Evolutionary conservation across 106 monocot genomes (phyloP), one percentile per base, ranked within the genome.

Genomic region (Allium fistulosum): DNA sequence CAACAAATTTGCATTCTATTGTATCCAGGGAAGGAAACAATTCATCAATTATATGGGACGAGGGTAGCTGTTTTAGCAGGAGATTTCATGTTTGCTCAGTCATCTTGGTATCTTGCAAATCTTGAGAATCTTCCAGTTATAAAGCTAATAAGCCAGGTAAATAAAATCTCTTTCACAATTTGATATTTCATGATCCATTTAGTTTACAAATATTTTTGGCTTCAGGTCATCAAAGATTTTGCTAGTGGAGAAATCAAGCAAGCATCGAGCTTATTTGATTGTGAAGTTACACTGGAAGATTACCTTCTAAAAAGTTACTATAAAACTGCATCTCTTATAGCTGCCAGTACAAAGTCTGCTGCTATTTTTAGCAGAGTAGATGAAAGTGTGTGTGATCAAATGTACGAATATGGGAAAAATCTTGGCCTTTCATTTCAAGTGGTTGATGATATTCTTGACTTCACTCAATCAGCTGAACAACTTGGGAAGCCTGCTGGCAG

Each of bases 21-120:
- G 37, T 5, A 37, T 79, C 37, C 79, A 99, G 92, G 97, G 46
- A 99, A 93, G 79, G 79, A 99, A 75, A 99, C 97, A 12, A 87
- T 99, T 65, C 97, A 99, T 74, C 84, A 99, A 78, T 60, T 85
- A 26, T 99, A 87, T 59, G 97, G 97, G 61, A 90, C 92, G 12
- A 69, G 93, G 50, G 81, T 93, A 53, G 97, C 97, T 26, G 90
- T 99, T 14, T 81, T 99, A 28, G 97, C 97, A 9, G 92, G 92
- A 61, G 97, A 99, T 68, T 99, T 85, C 73, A 99, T 99, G 92
- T 99, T 99, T 73, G 97, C 97, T 45, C 89, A 99, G 64, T 99
- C 97, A 66, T 99, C 92, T 68, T 92, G 97, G 97, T 83, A 82
- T 77, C 89, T 99, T 57, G 97, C 97, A 58, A 93, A 99, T 72